Evolutionary conservation across 2,329 filamentous ascomycete species (phyloP).

Genomic region (Paecilomyces variotii): DNA sequence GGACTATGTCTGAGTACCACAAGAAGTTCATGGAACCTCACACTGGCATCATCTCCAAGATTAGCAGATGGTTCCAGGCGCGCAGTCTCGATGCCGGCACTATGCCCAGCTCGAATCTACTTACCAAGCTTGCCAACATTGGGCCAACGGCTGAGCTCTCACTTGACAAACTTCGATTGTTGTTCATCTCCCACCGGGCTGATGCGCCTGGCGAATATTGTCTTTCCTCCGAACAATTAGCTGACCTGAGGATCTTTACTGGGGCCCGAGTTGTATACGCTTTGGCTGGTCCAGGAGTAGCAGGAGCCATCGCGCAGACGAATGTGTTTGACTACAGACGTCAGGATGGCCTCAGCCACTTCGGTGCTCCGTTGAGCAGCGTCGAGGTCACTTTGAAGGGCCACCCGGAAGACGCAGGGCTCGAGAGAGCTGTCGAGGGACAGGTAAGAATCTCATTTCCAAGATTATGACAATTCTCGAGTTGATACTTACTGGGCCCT

Average conservation of each 20-base stretch:
- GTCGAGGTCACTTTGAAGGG: conserved; percentile 64
- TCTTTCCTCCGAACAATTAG: conserved; percentile 62
- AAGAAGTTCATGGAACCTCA: conserved; percentile 52
- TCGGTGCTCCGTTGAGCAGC: conserved; percentile 72
- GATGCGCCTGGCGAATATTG: conserved; percentile 53
- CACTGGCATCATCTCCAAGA: conserved; percentile 54
- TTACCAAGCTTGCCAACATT: conserved; percentile 40
- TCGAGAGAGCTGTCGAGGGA: conserved; percentile 44
- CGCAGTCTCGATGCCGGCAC: conserved; percentile 64
- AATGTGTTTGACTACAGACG: conserved; percentile 77
- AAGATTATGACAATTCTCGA: background rate
- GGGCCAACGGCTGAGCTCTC: conserved; percentile 33
- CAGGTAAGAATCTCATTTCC: conserved; percentile 44
- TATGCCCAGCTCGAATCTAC: conserved; percentile 59
- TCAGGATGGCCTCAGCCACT: conserved; percentile 51
- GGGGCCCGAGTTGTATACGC: conserved; percentile 77
- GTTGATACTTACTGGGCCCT: conserved; percentile 9
- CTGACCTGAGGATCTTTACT: conserved; percentile 74
- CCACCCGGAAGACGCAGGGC: conserved; percentile 23
- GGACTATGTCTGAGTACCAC: conserved; percentile 63
- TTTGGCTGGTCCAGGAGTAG: conserved; percentile 72
- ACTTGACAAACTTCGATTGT: conserved; percentile 64
- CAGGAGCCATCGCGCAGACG: conserved; percentile 81
- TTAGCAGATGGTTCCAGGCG: conserved; percentile 64
- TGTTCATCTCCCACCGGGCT: conserved; percentile 69